Evolutionary conservation across 768 basidiomycete species (phyloP).

Genomic region (Kwoniella shandongensis): DNA sequence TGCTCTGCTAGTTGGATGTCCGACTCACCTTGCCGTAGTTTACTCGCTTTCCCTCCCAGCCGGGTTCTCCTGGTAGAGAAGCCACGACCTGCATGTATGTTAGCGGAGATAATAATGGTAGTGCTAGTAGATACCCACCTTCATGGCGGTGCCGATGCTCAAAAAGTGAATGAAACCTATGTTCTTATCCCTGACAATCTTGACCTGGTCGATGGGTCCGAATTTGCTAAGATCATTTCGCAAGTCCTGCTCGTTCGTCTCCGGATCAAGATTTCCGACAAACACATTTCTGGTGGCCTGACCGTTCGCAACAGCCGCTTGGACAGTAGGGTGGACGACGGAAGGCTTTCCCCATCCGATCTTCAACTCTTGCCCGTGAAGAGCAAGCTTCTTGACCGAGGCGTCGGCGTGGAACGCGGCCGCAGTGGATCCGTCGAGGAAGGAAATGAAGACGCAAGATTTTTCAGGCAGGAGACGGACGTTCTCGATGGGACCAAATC

Average conservation of each 20-base stretch:
- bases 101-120: neutral
- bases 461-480: constrained; percentile 95
- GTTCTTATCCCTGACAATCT: constrained; percentile 98
- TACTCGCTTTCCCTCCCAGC: constrained; percentile 93
- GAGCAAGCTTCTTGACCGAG: constrained; percentile 83
- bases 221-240: constrained; percentile 88
- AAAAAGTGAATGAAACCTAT: constrained; percentile 99
- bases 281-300: constrained; percentile 96
- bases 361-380: constrained; percentile 95
- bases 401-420: constrained; percentile 98
- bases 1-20: neutral
- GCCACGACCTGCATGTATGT: constrained; percentile 71
- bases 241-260: constrained; percentile 84
- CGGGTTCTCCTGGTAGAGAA: constrained; percentile 83
- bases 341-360: constrained; percentile 98
- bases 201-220: constrained; percentile 97
- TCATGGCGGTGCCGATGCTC: constrained; percentile 89
- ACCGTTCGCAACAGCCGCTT: constrained; percentile 82
- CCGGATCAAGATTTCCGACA: constrained; percentile 87
- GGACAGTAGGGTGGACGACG: constrained; percentile 79
- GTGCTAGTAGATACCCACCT: constrained; percentile 60
- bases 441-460: constrained; percentile 95
- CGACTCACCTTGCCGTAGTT: constrained; percentile 78
- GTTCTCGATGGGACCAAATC: constrained; percentile 93
- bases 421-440: constrained; percentile 88